Base-by-base conservation (phyloP, 169 alveolate genomes). In the Cyclospora cayetanensis region DNA sequence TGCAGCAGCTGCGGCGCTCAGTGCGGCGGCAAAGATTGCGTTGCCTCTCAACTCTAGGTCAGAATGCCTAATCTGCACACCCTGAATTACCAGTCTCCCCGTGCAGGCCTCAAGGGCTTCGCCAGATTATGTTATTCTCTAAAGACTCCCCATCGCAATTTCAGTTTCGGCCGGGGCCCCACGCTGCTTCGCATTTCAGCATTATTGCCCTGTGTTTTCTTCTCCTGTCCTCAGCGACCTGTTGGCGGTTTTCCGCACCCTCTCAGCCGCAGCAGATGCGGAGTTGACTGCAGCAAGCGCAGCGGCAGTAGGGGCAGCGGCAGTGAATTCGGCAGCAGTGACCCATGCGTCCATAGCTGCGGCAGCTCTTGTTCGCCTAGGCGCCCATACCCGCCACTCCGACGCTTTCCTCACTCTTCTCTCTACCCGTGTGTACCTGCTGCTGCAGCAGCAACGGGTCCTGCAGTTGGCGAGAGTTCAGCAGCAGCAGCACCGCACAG, bases 391-490 rank as follows among this genome's bases (percentile, higher is more conserved):
- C 41, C 37, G 60, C 53, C 46, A 74, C 29, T 63, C 84, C 11
- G 15, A 12, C 34, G 4, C 29, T 37, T 63, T 74, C 0, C 39
- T 34, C 12, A 39, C 37, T 37, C 84, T 74, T 27, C 84, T 74
- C 42, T 37, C n/a, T 11, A 29, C 84, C 29, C 84, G 35, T 22
- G 65, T 43, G 22, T 37, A n/a, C 35, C 37, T 37, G 34, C 46
- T 74, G 84, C 84, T 74, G 84, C 84, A 74, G 84, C 84, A 74
- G 84, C 84, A 74, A 63, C 84, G 4, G 84, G 65, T 12, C 65
- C 37, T 74, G 41, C 84, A 12, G 84, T 63, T n/a, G 41, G 72
- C 72, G n/a, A n/a, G 35, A 60, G 1, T 31, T 20, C 11, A 1
- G 80, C 50, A 68, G 80, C 80, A 68, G 3, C 43, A 68, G 29